These are phyloP conservation scores for Fusarium sp. DNA, from an alignment of 2,329 filamentous ascomycete genomes.

Conservation along the genomic window DNA sequence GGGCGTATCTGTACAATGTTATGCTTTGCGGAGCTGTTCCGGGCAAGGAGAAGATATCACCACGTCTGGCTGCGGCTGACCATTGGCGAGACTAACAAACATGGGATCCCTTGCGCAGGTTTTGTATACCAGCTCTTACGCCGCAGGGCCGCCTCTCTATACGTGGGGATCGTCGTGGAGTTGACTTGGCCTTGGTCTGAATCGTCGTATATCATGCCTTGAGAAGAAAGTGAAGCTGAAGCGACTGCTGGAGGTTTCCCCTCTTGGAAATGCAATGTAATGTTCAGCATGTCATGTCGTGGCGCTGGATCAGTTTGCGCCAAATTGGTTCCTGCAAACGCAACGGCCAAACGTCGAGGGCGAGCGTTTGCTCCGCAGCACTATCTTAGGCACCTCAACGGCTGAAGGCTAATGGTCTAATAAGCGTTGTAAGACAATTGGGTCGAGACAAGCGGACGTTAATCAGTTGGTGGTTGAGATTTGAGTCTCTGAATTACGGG, in stretches of 20 bases:
- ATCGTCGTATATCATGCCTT: constrained; percentile 16
- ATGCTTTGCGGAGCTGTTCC: constrained; percentile 36
- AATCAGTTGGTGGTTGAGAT: constrained; percentile 3
- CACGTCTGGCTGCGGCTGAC: constrained; percentile 13
- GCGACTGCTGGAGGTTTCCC: constrained; percentile 18
- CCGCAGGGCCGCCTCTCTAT: constrained; percentile 28
- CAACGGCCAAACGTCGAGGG: constrained; percentile 38
- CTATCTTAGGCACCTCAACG: constrained; percentile 17
- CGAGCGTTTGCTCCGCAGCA: constrained; percentile 23
- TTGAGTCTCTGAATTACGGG: constrained; percentile 4
- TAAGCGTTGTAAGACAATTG: constrained; percentile 20
- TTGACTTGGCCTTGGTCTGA: constrained; percentile 24
- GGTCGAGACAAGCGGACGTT: constrained; percentile 25
- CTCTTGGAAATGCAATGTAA: background rate
- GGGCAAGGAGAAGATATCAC: constrained; percentile 12
- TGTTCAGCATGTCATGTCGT: constrained; percentile 1
- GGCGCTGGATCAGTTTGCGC: constrained; percentile 16
- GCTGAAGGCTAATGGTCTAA: constrained; percentile 1
- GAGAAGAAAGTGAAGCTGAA: constrained; percentile 7
- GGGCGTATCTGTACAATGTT: constrained; percentile 12
- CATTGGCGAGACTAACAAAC: constrained; percentile 16
- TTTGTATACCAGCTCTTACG: constrained; percentile 12
- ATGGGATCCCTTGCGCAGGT: constrained; percentile 37
- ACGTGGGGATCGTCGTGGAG: constrained; percentile 37
- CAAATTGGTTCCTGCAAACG: constrained; percentile 26